Evolutionary conservation across 176 grass and related monocot genomes (phyloP).

Genomic region (Oryza meyeriana): DNA sequence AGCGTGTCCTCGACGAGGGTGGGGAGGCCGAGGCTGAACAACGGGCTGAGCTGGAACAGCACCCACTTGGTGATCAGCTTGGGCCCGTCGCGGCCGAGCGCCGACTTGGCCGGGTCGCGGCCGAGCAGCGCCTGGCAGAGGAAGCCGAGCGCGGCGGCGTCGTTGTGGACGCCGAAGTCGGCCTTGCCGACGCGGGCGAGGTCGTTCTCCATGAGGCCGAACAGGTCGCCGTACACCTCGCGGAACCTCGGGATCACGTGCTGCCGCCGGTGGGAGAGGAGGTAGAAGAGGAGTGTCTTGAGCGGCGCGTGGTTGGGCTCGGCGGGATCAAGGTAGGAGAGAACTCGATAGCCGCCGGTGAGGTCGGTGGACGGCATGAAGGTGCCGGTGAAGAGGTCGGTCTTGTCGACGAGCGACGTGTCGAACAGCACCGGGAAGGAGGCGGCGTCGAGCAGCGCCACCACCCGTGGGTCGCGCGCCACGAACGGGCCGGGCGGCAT

Average conservation of each 20-base stretch:
- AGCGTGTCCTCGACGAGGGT: slow-evolving; percentile 72
- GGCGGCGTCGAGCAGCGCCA: slow-evolving; percentile 90
- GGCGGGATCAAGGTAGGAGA: slow-evolving; percentile 84
- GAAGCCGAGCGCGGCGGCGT: slow-evolving; percentile 73
- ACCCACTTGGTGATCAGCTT: slow-evolving; percentile 84
- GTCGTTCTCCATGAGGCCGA: slow-evolving; percentile 61
- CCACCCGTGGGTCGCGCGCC: slow-evolving; percentile 73
- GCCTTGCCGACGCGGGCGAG: slow-evolving; percentile 59
- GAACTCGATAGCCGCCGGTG: slow-evolving; percentile 82
- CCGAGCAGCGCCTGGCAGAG: slow-evolving; percentile 66
- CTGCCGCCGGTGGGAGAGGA: slow-evolving; percentile 65
- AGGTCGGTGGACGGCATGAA: slow-evolving; percentile 94
- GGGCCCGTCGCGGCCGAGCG: slow-evolving; percentile 57
- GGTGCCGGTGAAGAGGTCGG: slow-evolving; percentile 94
- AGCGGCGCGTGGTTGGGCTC: slow-evolving; percentile 84
- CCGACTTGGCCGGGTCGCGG: slow-evolving; percentile 53
- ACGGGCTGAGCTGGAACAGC: slow-evolving; percentile 75
- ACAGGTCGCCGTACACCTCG: slow-evolving; percentile 62
- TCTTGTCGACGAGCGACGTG: slow-evolving; percentile 82
- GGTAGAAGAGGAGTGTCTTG: slow-evolving; percentile 74
- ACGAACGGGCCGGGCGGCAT: slow-evolving; percentile 92
- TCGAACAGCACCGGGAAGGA: slow-evolving; percentile 94
- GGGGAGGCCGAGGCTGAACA: slow-evolving; percentile 80
- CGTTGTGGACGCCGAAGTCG: slow-evolving; percentile 74
- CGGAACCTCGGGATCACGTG: slow-evolving; percentile 74